These are phyloP conservation scores for Haplosporangium sp. DNA, from an alignment of 371 early-diverging fungal species.

Conservation along the genomic window DNA sequence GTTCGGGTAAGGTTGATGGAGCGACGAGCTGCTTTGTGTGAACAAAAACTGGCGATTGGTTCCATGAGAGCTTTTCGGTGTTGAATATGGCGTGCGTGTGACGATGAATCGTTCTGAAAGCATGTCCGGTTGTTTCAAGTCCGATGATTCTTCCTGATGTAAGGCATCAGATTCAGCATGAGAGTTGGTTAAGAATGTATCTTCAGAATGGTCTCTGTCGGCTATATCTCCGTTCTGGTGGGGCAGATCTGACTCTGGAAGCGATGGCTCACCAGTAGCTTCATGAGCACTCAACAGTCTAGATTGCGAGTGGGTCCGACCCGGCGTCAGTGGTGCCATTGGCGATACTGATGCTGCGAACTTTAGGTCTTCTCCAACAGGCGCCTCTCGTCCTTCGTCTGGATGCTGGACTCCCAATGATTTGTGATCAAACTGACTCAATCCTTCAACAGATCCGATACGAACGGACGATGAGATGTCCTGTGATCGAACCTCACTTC, in stretches of 20 bases:
- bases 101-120: conserved; percentile 9
- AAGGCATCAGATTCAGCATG: background rate
- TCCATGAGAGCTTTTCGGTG: conserved; percentile 31
- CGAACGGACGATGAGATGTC: conserved; percentile 31
- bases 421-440: conserved; percentile 36
- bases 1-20: conserved; percentile 2
- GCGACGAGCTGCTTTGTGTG: background rate
- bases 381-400: background rate
- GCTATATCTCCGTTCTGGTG: background rate
- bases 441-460: conserved; percentile 41
- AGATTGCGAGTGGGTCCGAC: conserved; percentile 14
- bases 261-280: background rate
- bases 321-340: conserved; percentile 29
- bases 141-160: background rate
- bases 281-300: conserved; percentile 11
- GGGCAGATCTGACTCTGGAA: conserved; percentile 3
- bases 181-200: background rate
- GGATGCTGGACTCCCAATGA: conserved; percentile 11
- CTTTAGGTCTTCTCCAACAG: conserved; percentile 8
- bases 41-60: conserved; percentile 13
- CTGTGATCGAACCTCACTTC: background rate
- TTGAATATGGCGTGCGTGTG: conserved; percentile 37
- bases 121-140: background rate
- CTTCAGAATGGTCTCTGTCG: background rate
- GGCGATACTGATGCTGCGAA: conserved; percentile 40